Evolutionary conservation across 2,329 filamentous ascomycete species (phyloP), one percentile per base, ranked within the genome.

Genomic region (Lachnellula willkommii): DNA sequence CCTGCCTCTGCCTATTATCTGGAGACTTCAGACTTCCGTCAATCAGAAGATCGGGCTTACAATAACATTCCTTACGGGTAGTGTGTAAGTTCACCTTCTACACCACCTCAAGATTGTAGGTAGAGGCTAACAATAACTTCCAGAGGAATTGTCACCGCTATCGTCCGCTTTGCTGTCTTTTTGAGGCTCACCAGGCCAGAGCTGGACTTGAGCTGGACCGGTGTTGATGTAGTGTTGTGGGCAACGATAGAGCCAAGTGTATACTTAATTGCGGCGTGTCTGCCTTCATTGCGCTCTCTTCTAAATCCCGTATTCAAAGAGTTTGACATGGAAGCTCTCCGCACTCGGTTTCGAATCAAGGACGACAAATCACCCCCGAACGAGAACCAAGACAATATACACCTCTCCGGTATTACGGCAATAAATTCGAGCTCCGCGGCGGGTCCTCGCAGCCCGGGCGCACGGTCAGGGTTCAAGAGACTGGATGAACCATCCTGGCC

Each of bases 141-240:
- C 17, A 55, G 53, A 2, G 53, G 53, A 9, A 51, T 52, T 4
- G 12, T 55, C 22, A 55, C 53, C 20, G 26, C 40, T 14, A 40
- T 55, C 8, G 39, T 52, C 15, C 53, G 53, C 11, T 51, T 55
- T 26, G 26, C 22, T 5, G 22, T 45, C 12, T 40, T 47, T 22
- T 37, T 32, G 9, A 50, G 22, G 6, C 11, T 50, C 24, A 46
- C 22, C 15, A 22, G 24, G 43, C 32, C 14, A 36, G 46, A 48
- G 24, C 7, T 46, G 5, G 53, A 37, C 15, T 35, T 8, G 6
- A 53, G 43, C 56, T 63, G 54, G 45, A 39, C 32, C 24, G 60
- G 57, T 7, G 55, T 63, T 14, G 55, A 60, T 26, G 53, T 59
- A 26, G 55, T 64, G 4, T 59, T 65, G 43, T 65, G 63, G 64